A percentile compares a stretch with the other conserved stretches of the same genome.
Evolutionary conservation across 192 early-diverging fungal species (phyloP).

Genomic region (Podila clonocystis): DNA sequence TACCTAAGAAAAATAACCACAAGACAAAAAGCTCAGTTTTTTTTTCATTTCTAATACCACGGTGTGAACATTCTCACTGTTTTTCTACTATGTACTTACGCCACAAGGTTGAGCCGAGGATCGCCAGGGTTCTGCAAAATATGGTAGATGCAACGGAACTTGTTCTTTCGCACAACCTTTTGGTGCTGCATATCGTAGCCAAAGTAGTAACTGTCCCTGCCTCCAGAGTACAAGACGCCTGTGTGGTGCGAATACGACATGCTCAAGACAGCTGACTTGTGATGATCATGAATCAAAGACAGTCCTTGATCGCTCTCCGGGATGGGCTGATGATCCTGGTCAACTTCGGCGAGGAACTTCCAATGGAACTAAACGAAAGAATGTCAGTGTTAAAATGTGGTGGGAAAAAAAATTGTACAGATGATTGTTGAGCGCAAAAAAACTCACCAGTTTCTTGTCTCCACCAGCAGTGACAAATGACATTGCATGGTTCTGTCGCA

Average conservation of each 20-base stretch:
- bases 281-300: conserved; percentile 1
- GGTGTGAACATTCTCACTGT: not conserved
- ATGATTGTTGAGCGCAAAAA: not conserved
- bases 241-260: conserved; percentile 14
- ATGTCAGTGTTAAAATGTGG: no score
- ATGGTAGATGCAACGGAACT: conserved; percentile 5
- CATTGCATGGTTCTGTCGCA: conserved; percentile 12
- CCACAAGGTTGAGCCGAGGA: conserved; percentile 20
- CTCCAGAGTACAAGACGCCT: conserved; percentile 17
- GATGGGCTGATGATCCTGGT: not conserved
- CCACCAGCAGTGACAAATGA: conserved; percentile 30
- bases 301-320: conserved; percentile 1
- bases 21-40: not conserved
- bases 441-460: conserved; percentile 19
- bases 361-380: conserved; percentile 18
- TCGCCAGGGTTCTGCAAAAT: conserved; percentile 30
- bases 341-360: conserved; percentile 9
- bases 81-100: conserved; percentile 16
- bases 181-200: conserved; percentile 11
- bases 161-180: not conserved
- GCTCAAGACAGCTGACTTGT: conserved; percentile 2
- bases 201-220: conserved; percentile 13
- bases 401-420: not conserved
- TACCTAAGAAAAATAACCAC: conserved; percentile 2
- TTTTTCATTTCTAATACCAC: not conserved